These are phyloP conservation scores for Pichia cephalocereana DNA, from an alignment of 805 yeast genomes.

Conservation along the genomic window DNA sequence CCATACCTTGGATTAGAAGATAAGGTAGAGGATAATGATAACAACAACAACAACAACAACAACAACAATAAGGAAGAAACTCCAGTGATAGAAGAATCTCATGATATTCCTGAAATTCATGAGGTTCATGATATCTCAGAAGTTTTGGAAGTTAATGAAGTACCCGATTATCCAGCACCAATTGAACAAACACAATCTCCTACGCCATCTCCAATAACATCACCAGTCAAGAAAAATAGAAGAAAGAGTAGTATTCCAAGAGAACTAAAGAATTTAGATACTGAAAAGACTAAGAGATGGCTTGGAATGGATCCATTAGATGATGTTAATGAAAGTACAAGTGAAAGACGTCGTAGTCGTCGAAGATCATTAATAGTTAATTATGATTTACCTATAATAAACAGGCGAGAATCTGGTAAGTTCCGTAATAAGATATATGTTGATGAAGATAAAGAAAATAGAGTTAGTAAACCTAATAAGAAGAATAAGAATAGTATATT, in stretches of 20 bases:
- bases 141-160: too few species aligned
- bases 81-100: too few species aligned
- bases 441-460: conserved; percentile 11
- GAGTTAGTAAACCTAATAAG: conserved; percentile 1
- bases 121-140: too few species aligned
- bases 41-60: not conserved
- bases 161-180: too few species aligned
- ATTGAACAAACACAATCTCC: too few species aligned
- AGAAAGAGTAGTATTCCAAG: conserved; percentile 14
- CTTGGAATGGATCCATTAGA: conserved; percentile 9
- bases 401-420: conserved; percentile 62
- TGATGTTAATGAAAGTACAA: conserved; percentile 19
- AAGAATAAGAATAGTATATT: not conserved
- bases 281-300: conserved; percentile 15
- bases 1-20: conserved; percentile 2
- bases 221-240: not conserved
- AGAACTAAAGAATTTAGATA: conserved; percentile 33
- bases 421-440: conserved; percentile 29
- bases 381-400: conserved; percentile 59
- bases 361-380: conserved; percentile 45
- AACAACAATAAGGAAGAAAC: too few species aligned
- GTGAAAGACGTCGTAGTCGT: conserved; percentile 24
- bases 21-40: conserved; percentile 3
- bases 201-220: not conserved
- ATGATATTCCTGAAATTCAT: too few species aligned